Base-by-base conservation (phyloP, 352 stramenopile species). In the Globisporangium viniferum region DNA sequence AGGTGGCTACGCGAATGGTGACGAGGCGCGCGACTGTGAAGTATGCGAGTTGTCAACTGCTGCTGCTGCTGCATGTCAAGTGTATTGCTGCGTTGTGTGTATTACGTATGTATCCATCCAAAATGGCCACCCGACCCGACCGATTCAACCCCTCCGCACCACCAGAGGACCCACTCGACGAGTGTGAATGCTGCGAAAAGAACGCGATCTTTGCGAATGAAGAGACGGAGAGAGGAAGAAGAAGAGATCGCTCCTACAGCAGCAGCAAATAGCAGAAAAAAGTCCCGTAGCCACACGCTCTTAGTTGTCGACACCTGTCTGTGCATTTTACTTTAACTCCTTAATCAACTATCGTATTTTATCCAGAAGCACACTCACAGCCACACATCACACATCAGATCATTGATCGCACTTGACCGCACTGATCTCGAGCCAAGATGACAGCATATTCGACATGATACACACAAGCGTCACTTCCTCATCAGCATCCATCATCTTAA, bases 301-400 rank as follows among this genome's bases (percentile, higher is more conserved):
- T 24, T 3, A 39, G 35, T 39, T 6, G 41, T 49, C 41, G 0
- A 22, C 15, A 49, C 41, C 41, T 22, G 39, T 18, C 39, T 14
- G 33, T 33, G n/a, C 41, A 22, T n/a, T 64, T 39, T 53, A 18
- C 14, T 53, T 35, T 31, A 64, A 54, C n/a, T 18, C 22, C 10
- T 53, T 64, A 64, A 53, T 33, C 20, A 53, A 64, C 55, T 60
- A 60, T 60, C 55, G 55, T 41, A 44, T 60, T 60, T 24, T 60
- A 60, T 60, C 44, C 44, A 22, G 44, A 5, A 6, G 39, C 39
- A 20, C 12, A 9, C 9, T 3, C 10, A 44, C 35, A 24, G 24
- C 24, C 24, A 24, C 24, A 24, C 24, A 24, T 24, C 24, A 24
- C 24, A 24, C 24, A 24, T 24, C 24, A 24, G 24, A 24, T 24